Base-by-base conservation (phyloP, 1,284 basidiomycete genomes). In the Apiotrichum gamsii region DNA sequence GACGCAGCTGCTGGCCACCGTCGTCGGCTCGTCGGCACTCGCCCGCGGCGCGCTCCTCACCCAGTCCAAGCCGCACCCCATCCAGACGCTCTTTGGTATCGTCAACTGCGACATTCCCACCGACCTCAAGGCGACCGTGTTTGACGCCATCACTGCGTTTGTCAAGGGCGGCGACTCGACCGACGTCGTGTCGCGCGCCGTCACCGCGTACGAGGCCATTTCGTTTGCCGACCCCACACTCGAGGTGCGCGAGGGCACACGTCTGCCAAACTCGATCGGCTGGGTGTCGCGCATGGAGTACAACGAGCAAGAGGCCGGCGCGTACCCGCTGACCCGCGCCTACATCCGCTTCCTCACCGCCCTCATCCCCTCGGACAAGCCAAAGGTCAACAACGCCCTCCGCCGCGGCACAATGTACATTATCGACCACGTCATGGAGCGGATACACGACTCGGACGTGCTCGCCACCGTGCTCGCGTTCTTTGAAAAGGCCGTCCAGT, bases 361-460 rank as follows among this genome's bases (percentile, higher is more conserved):
- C 1, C 77, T 97, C 43, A 77, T 68, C 81, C 85, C 4, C 79
- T 83, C 29, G 33, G 51, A 56, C 9, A 49, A 52, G 39, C 13
- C 51, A 10, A 45, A 57, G n/a, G 41, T 65, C 18, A 49, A 56
- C 52, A 61, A 59, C 30, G 0, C 89, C 82, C 2, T 96, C 85
- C 64, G 66, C 6, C 57, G 67, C 8, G 64, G 61, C 63, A 78
- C 85, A 11, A 75, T 79, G 20, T 97, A 94, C 64, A 85, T 95
- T 44, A 75, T 96, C 52, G 90, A 97, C 62, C 97, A 94, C 64
- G 85, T 95, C 43, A 75, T 96, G 51, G 90, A 97, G 62, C 85
- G 86, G 32, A 87, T 97, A 2, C 90, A 97, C 62, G 76, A 85
- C 54, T 97, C 90, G 90, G 78, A 82, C 57, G 84, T 90, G 63